Base-by-base conservation (phyloP, 352 stramenopile genomes). In the Globisporangium irregulare region DNA sequence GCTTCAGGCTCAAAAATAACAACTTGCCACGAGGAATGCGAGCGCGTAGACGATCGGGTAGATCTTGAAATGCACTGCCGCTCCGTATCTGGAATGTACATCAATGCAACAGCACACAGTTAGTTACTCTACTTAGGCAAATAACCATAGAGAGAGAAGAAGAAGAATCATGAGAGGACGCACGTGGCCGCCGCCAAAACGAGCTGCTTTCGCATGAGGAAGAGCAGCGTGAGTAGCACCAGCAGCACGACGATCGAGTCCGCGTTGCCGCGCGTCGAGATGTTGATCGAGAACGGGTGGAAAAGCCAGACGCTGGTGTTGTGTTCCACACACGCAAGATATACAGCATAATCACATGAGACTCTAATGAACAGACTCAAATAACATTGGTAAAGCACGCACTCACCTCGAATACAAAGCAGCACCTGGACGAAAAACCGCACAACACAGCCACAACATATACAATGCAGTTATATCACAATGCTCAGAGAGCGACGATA, bases 1-100 rank as follows among this genome's bases (percentile, higher is more conserved):
- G 12, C 3, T 48, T 14, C 41, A 48, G 24, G 27, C n/a, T 36
- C 14, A 54, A 29, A 14, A 15, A 25, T 66, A 27, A 27, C n/a
- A 4, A 63, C 71, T 58, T 89, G 94, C 89, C 72, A 97, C 86
- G 9, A 97, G 80, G 64, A 95, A 92, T 12, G 89, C 80, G 54
- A 96, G 76, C 25, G 86, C 89, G 73, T 99, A 99, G 69, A 99
- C 97, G 41, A 99, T 97, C 6, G 98, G 98, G 72, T 99, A 99
- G 18, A 99, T 96, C 76, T 99, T 99, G 72, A 98, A 92, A 75
- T 99, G 98, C 36, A 99, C 95, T 0, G 95, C 97, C 41, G 98
- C 84, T 4, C 97, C 97, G 78, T 98, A 97, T 74, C 75, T 98
- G 32, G 18, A 24, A 32, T 15, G 15, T 7, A 64, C 8, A 68